Percentiles rank a stretch among this genome's conserved stretches.
phyloP scores from a whole-genome alignment of 1,284 basidiomycete genomes.

The Moesziomyces sp. region DNA sequence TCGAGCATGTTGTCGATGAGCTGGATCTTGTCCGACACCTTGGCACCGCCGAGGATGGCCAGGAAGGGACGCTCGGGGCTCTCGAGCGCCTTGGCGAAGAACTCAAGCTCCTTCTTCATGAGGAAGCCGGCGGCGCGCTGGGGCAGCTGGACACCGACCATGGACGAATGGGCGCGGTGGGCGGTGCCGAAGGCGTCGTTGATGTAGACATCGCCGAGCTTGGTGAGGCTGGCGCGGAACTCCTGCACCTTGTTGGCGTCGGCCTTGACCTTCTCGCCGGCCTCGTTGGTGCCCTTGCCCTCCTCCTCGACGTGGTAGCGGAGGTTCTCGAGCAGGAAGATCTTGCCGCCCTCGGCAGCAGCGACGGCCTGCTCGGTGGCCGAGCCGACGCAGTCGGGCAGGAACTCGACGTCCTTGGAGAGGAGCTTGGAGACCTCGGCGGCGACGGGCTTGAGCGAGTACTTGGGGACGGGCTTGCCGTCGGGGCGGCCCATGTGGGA shows the following conservation, averaged over 20 bases:
- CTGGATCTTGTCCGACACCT: conserved; percentile 99
- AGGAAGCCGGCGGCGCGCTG: conserved; percentile 94
- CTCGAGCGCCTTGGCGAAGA: conserved; percentile 97
- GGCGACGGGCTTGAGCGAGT: conserved; percentile 87
- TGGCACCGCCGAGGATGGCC: conserved; percentile 97
- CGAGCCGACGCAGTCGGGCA: conserved; percentile 85
- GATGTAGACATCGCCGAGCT: conserved; percentile 94
- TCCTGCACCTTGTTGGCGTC: conserved; percentile 82
- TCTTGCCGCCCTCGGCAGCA: conserved; percentile 77
- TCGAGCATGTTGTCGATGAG: conserved; percentile 99
- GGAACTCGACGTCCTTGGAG: conserved; percentile 75
- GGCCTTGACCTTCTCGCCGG: conserved; percentile 92
- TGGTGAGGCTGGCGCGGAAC: conserved; percentile 88
- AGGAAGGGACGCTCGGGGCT: conserved; percentile 94
- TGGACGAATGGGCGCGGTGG: conserved; percentile 96
- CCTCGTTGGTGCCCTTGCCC: conserved; percentile 90
- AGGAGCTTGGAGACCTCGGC: conserved; percentile 69
- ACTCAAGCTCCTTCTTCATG: conserved; percentile 99
- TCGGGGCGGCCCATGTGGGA: conserved; percentile 98
- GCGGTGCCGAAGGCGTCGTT: conserved; percentile 99
- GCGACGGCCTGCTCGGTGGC: conserved; percentile 82
- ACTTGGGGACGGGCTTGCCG: conserved; percentile 88
- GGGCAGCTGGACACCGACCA: conserved; percentile 95
- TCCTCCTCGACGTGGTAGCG: conserved; percentile 99
- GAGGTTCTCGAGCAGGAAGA: conserved; percentile 95